Evolutionary conservation across 352 stramenopile genomes (phyloP).

Genomic region (Aphanomyces cochlioides): DNA sequence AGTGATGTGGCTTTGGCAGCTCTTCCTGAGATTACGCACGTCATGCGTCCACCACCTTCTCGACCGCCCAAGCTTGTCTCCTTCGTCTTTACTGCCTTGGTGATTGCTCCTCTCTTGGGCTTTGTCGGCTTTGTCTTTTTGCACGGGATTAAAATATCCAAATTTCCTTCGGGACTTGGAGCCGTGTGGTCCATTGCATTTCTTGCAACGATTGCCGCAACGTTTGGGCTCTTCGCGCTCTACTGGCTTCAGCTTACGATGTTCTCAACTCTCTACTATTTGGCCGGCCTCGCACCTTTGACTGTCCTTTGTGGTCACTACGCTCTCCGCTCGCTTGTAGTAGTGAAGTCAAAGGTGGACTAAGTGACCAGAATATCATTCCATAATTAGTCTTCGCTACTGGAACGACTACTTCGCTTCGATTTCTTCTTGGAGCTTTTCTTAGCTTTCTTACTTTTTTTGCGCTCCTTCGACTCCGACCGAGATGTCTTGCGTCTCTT

Average conservation of each 20-base stretch:
- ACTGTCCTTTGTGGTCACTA: conserved; percentile 67
- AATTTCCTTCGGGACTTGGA: conserved; percentile 45
- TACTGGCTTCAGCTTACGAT: conserved; percentile 90
- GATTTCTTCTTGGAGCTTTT: conserved; percentile 44
- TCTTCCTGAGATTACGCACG: conserved; percentile 82
- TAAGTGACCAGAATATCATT: too few species aligned
- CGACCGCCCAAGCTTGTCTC: conserved; percentile 64
- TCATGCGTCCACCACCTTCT: conserved; percentile 74
- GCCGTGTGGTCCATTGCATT: conserved; percentile 68
- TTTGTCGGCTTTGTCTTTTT: conserved; percentile 65
- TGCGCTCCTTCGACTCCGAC: conserved; percentile 57
- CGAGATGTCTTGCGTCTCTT: conserved; percentile 60
- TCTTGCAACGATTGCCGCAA: conserved; percentile 61
- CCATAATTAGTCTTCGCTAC: not conserved
- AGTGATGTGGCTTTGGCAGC: conserved; percentile 83
- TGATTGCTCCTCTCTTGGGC: conserved; percentile 50
- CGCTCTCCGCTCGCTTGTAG: conserved; percentile 52
- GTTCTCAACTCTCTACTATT: conserved; percentile 75
- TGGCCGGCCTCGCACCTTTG: conserved; percentile 53
- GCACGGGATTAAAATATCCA: conserved; percentile 59
- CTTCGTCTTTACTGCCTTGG: conserved; percentile 59
- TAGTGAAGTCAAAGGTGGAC: too few species aligned
- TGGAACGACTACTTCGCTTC: conserved; percentile 34
- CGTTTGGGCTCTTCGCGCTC: conserved; percentile 72
- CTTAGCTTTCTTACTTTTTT: conserved; percentile 44